Conservation (phyloP, 164 flowering plant species). For the Euptelea pleiosperma region DNA sequence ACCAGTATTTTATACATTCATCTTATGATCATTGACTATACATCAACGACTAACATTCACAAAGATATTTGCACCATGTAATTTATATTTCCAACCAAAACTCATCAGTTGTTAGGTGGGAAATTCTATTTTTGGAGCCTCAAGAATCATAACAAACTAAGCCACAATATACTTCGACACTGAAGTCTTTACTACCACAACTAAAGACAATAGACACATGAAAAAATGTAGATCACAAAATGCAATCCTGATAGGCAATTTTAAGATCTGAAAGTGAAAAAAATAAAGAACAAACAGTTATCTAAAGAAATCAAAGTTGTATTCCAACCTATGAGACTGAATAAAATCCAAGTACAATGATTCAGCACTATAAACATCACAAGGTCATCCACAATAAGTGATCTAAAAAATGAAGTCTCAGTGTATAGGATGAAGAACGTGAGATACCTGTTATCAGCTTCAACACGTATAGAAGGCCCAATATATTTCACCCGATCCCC, state of each 20-base stretch:
- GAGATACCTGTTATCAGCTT: conserved; percentile 65
- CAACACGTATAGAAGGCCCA: conserved; percentile 51
- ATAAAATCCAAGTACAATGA: too few species aligned
- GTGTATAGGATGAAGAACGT: not conserved
- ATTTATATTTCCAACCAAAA: not conserved
- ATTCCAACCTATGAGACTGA: too few species aligned
- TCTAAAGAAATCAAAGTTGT: too few species aligned
- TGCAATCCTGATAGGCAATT: not conserved
- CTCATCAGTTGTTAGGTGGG: not conserved
- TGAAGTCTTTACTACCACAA: too few species aligned
- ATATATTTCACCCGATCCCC: conserved; percentile 84
- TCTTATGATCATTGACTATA: too few species aligned
- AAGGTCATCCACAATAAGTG: not conserved
- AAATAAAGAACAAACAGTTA: too few species aligned
- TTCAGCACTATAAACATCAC: not conserved
- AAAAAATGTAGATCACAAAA: not conserved
- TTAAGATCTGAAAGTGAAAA: too few species aligned
- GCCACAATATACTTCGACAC: not conserved
- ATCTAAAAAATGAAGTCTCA: too few species aligned
- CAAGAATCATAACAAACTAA: not conserved
- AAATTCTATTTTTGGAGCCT: not conserved
- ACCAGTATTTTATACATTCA: too few species aligned
- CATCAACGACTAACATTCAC: too few species aligned
- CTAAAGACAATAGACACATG: not conserved
- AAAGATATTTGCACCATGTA: too few species aligned